Evolutionary conservation across 1,284 basidiomycete genomes (phyloP), one percentile per base, ranked within the genome.

Genomic region (Kwoniella shivajii): DNA sequence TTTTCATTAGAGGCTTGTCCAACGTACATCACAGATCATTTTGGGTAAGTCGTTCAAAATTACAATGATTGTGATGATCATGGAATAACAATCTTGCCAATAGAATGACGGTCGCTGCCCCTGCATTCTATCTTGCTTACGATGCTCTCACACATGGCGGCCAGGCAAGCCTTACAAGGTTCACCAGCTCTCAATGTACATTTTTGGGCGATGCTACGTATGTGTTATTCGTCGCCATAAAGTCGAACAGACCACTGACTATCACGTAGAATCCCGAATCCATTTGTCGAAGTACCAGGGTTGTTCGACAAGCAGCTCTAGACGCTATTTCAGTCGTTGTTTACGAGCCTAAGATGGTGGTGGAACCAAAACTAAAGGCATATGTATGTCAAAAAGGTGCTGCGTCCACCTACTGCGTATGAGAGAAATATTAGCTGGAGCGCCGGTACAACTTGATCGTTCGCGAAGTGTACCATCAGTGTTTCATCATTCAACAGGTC

Each of bases 111-210:
- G 52, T 59, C 41, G 53, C 61, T 13, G 56, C 64, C 10, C 56
- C 56, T n/a, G 58, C 64, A 4, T 65, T 65, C 59, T 61, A 61
- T 49, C 37, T 60, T n/a, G 60, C 57, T 9, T 54, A 50, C 18
- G 46, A 61, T 37, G 50, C 59, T 13, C 27, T 63, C 16, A 52
- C 49, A 10, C 51, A 57, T 43, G 59, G 59, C 31, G 59, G 36
- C 6, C 16, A 31, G 36, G 54, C 54, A 13, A 46, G 52, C 14
- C 50, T 34, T 16, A 24, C 48, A 2, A 18, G 24, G 7, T 65
- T 65, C 54, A 31, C 52, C 4, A 22, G 51, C 4, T 24, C 30
- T n/a, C 27, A 50, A 49, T 65, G 60, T 51, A 56, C 37, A 4
- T 62, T 53, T 54, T 49, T 65, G 13, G 31, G 37, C 24, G 59